A percentile compares a stretch with the other conserved stretches of the same genome.
phyloP scores from a whole-genome alignment of 2,329 filamentous ascomycete genomes.

The Cladosporium sp. region DNA sequence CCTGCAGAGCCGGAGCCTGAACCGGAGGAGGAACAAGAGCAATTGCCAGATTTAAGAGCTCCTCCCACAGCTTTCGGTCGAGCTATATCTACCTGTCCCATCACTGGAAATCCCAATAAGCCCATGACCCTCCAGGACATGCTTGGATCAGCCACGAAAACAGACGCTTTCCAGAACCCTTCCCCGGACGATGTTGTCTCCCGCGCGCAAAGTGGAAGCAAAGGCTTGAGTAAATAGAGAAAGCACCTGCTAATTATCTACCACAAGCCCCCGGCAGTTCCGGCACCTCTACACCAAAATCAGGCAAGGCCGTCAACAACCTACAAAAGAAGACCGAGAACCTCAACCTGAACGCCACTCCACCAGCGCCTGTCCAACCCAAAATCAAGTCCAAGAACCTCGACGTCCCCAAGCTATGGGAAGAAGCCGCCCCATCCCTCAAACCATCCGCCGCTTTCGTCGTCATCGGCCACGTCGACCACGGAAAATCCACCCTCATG shows the following conservation, averaged over 20 bases:
- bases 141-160: constrained; percentile 18
- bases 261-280: background rate
- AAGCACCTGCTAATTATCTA: background rate
- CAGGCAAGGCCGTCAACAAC: constrained; percentile 20
- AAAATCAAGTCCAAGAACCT: constrained; percentile 70
- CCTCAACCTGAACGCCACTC: constrained; percentile 23
- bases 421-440: constrained; percentile 19
- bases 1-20: constrained; percentile 15
- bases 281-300: background rate
- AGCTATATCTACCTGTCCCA: constrained; percentile 20
- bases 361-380: constrained; percentile 17
- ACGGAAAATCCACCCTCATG: constrained; percentile 97
- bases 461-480: constrained; percentile 80
- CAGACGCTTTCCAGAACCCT: constrained; percentile 26
- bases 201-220: constrained; percentile 28
- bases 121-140: constrained; percentile 23
- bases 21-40: constrained; percentile 19
- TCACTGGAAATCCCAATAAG: constrained; percentile 5
- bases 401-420: constrained; percentile 55
- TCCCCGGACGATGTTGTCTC: constrained; percentile 31
- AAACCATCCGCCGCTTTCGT: constrained; percentile 29
- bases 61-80: constrained; percentile 28
- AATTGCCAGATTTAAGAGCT: constrained; percentile 27
- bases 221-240: constrained; percentile 29
- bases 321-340: constrained; percentile 28